Conservation (phyloP, 1,284 basidiomycete genomes). For the Irpex rosettiformis region DNA sequence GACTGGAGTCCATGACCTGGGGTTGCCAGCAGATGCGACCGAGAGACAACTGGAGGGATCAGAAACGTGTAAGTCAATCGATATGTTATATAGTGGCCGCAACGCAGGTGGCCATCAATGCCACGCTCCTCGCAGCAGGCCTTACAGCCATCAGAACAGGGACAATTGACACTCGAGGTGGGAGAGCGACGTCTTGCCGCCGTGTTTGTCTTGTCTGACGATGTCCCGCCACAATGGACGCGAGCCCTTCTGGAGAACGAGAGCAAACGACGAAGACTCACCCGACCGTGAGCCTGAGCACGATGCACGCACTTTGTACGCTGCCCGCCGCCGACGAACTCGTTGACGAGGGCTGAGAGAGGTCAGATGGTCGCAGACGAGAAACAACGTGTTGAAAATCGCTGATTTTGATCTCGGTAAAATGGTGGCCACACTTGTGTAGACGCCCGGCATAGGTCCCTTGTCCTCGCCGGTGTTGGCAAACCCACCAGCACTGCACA, state of each 20-base stretch:
- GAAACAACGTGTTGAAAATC: slow-evolving; percentile 1
- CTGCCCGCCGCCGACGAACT: not conserved
- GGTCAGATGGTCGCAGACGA: not conserved
- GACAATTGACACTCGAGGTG: not conserved
- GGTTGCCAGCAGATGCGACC: not conserved
- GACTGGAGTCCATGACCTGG: not conserved
- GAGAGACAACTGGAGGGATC: not conserved
- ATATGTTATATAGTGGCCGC: not conserved
- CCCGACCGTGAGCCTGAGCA: not conserved
- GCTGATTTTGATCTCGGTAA: slow-evolving; percentile 3
- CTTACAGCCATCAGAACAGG: not conserved
- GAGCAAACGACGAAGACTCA: not conserved
- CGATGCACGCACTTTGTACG: not conserved
- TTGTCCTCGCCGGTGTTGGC: too few relatives aligned
- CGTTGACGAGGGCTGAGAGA: not conserved
- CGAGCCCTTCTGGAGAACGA: too few relatives aligned
- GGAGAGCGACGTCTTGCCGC: not conserved
- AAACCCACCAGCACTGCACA: too few relatives aligned
- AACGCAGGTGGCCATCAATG: not conserved
- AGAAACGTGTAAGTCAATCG: not conserved
- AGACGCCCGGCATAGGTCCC: not conserved
- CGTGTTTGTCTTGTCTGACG: not conserved
- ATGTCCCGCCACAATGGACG: not conserved
- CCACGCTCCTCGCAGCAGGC: not conserved
- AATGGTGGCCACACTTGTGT: not conserved